A percentile compares a stretch with the other conserved stretches of the same genome.
Evolutionary conservation across 805 yeast species (phyloP).

Genomic region (Komagataella phaffii): DNA sequence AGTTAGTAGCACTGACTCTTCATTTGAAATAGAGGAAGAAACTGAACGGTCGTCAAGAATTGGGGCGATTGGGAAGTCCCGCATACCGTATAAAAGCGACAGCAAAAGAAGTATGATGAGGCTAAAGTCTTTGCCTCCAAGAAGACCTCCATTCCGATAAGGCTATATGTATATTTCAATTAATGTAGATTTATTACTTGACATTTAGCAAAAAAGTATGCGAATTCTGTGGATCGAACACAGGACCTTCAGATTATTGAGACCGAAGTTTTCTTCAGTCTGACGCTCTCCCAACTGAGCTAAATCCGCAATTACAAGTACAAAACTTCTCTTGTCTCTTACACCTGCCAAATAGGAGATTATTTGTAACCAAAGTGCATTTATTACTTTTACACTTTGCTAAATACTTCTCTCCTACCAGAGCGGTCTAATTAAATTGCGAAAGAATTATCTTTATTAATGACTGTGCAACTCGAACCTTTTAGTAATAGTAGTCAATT

Average conservation of each 20-base stretch:
- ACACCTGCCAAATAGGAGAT: background rate
- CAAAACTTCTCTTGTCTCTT: background rate
- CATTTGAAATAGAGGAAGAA: background rate
- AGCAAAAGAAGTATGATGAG: background rate
- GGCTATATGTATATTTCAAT: background rate
- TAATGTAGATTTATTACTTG: background rate
- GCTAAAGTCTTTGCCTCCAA: background rate
- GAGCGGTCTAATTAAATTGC: too few species aligned
- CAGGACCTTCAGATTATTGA: conserved; percentile 64
- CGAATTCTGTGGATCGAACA: conserved; percentile 77
- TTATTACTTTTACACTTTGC: too few species aligned
- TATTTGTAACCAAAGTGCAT: too few species aligned
- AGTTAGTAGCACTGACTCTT: background rate
- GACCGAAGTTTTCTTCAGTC: conserved; percentile 1
- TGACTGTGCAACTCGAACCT: too few species aligned
- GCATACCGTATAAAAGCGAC: background rate
- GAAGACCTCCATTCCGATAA: background rate
- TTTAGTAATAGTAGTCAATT: too few species aligned
- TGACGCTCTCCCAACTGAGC: conserved; percentile 1
- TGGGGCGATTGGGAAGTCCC: background rate
- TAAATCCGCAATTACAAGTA: background rate
- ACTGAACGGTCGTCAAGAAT: background rate
- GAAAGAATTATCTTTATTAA: too few species aligned
- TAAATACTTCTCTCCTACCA: too few species aligned
- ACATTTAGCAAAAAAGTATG: conserved; percentile 14